Evolutionary conservation across 306 rosid species (phyloP).

Genomic region (Prunus salicina): DNA sequence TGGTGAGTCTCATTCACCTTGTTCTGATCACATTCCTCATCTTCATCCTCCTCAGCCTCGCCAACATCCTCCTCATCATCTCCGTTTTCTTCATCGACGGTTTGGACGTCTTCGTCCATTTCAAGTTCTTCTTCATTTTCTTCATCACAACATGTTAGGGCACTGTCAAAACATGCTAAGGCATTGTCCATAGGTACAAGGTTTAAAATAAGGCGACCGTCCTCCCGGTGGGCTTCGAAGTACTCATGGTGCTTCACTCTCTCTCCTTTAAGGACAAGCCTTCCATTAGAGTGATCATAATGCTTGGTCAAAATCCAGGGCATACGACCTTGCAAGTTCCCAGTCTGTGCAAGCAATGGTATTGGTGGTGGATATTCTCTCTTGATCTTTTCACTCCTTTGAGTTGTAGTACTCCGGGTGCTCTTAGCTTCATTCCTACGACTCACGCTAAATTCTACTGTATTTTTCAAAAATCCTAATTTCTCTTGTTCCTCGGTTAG

Average conservation of each 20-base stretch:
- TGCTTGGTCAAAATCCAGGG: constrained; percentile 47
- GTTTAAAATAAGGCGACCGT: constrained; percentile 46
- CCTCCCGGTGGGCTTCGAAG: constrained; percentile 36
- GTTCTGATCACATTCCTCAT: neutral
- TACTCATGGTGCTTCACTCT: constrained; percentile 24
- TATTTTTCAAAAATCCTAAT: neutral
- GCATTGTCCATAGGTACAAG: constrained; percentile 16
- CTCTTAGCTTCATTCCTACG: neutral
- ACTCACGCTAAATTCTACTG: neutral
- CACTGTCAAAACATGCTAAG: constrained; percentile 7
- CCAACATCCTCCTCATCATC: neutral
- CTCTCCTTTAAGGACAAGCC: constrained; percentile 37
- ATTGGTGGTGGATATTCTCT: constrained; percentile 52
- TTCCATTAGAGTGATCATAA: constrained; percentile 22
- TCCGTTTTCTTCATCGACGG: neutral
- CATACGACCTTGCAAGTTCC: constrained; percentile 22
- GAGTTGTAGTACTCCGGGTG: neutral
- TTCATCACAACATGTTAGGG: constrained; percentile 6
- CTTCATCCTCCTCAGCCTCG: neutral
- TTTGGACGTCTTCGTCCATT: neutral
- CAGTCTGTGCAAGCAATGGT: constrained; percentile 22
- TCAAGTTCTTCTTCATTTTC: constrained; percentile 12
- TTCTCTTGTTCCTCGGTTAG: neutral
- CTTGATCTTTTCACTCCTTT: neutral
- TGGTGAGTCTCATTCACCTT: neutral